Evolutionary conservation across 73 alveolate genomes (phyloP), one percentile per base, ranked within the genome.

Genomic region (Symbiodinium pilosum): DNA sequence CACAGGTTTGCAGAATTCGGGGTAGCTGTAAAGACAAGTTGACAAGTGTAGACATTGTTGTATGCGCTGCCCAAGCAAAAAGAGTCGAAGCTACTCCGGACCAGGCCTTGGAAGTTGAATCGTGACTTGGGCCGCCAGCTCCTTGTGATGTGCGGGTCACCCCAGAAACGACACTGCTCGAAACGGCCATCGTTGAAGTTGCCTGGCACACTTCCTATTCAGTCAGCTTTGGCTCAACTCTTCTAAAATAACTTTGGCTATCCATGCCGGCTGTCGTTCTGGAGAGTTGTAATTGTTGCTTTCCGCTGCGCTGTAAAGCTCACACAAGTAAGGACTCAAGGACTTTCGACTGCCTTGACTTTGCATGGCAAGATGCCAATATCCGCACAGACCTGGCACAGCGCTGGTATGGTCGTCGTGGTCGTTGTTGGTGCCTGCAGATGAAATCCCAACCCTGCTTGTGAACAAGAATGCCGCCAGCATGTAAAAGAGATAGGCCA

Each of bases 101-200:
- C 32, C 59, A 32, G 3, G 77, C 77, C 77, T 64, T 64, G 77
- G 77, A 64, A 64, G 77, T 64, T 64, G 77, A 64, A 64, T 0
- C 77, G 77, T 36, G 77, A 64, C 77, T 64, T 64, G 39, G 77
- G 77, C 3, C 77, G 77, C 77, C 77, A 64, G 77, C 77, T 64
- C 77, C 28, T 64, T 0, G 77, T 64, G 77, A 64, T 64, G 77
- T 64, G 77, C 40, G 77, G 77, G 40, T 64, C 77, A 0, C 77
- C 77, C 77, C 77, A 64, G 28, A 64, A 64, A 32, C 77, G 77
- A 64, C 77, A 64, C 40, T 64, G 77, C 77, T 64, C 77, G 77
- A 64, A 64, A 36, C 77, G 77, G 14, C 0, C 40, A 36, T 64
- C 77, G 40, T 11, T 24, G 40, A 24, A 64, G 77, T 64, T 64